Conservation (phyloP, 306 rosid genomes). For the Canavalia ensiformis region DNA sequence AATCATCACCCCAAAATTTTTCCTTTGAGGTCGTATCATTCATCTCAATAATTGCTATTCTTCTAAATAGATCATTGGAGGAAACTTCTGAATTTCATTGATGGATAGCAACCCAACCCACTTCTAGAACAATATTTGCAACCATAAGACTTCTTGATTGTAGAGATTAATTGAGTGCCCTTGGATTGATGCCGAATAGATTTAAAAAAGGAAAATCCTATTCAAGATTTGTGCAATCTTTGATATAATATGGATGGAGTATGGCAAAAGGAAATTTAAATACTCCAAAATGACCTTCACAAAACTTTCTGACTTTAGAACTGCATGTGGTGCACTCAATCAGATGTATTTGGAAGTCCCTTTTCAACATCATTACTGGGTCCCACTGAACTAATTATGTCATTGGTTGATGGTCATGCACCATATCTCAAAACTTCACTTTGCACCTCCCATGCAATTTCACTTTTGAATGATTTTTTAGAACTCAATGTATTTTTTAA, state of each 20-base stretch:
- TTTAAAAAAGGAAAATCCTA: slow-evolving; percentile 87
- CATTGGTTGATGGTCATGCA: too few relatives aligned
- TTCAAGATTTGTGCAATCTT: slow-evolving; percentile 85
- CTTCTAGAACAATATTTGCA: slow-evolving; percentile 85
- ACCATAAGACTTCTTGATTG: slow-evolving; percentile 51
- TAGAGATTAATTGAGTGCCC: slow-evolving; percentile 57
- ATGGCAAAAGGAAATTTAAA: slow-evolving; percentile 73
- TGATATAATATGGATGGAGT: slow-evolving; percentile 80
- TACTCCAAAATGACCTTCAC: slow-evolving; percentile 95
- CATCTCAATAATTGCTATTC: slow-evolving; percentile 74
- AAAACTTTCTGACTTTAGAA: slow-evolving; percentile 57
- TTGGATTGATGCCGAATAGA: slow-evolving; percentile 65
- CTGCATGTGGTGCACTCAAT: slow-evolving; percentile 81
- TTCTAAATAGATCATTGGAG: slow-evolving; percentile 65
- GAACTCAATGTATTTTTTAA: too few relatives aligned
- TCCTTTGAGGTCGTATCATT: slow-evolving; percentile 56
- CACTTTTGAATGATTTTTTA: too few relatives aligned
- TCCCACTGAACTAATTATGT: too few relatives aligned
- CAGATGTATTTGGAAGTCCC: slow-evolving; percentile 87
- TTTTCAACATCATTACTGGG: too few relatives aligned
- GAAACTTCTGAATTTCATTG: slow-evolving; percentile 82
- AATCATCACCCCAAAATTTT: slow-evolving; percentile 50
- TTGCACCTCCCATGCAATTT: too few relatives aligned
- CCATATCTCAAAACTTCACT: too few relatives aligned
- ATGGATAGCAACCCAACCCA: slow-evolving; percentile 66